Percentiles rank a stretch among this genome's conserved stretches.
phyloP scores from a whole-genome alignment of 371 early-diverging fungal genomes.

The Funneliformis caledonium region DNA sequence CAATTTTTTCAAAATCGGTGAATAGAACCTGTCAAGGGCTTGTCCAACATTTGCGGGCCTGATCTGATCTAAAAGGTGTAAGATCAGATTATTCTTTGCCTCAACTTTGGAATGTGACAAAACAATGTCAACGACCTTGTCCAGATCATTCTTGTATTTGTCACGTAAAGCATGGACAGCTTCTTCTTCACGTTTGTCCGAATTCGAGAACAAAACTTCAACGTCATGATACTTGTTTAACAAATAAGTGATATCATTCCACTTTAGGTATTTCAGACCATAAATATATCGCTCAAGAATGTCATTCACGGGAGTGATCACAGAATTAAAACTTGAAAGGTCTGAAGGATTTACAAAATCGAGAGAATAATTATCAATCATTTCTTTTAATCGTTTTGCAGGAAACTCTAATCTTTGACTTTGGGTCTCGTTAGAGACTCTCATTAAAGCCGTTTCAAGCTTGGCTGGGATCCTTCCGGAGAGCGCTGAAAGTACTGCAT shows the following conservation, averaged over 20 bases:
- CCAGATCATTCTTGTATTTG: slow-evolving; percentile 81
- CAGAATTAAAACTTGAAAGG: slow-evolving; percentile 61
- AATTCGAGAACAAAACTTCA: slow-evolving; percentile 80
- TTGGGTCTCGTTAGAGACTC: slow-evolving; percentile 50
- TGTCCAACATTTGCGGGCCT: slow-evolving; percentile 66
- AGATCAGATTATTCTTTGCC: slow-evolving; percentile 77
- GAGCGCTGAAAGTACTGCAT: slow-evolving; percentile 80
- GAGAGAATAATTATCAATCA: slow-evolving; percentile 64
- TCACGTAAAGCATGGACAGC: slow-evolving; percentile 85
- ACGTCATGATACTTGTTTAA: slow-evolving; percentile 85
- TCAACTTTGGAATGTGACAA: slow-evolving; percentile 85
- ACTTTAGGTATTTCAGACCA: slow-evolving; percentile 82
- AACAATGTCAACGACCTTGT: slow-evolving; percentile 74
- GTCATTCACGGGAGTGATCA: slow-evolving; percentile 67
- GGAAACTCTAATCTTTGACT: slow-evolving; percentile 71
- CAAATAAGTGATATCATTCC: slow-evolving; percentile 71
- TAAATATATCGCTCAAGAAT: slow-evolving; percentile 73
- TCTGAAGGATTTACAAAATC: slow-evolving; percentile 66
- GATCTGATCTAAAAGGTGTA: slow-evolving; percentile 80
- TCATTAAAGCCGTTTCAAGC: slow-evolving; percentile 65
- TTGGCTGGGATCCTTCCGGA: slow-evolving; percentile 87
- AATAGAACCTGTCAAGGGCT: slow-evolving; percentile 74
- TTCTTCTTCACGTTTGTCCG: slow-evolving; percentile 81
- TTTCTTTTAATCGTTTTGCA: slow-evolving; percentile 65
- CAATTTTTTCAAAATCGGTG: slow-evolving; percentile 79